These are phyloP conservation scores for Yarrowia phangngaensis DNA, from an alignment of 805 yeast species.

Conservation along the genomic window DNA sequence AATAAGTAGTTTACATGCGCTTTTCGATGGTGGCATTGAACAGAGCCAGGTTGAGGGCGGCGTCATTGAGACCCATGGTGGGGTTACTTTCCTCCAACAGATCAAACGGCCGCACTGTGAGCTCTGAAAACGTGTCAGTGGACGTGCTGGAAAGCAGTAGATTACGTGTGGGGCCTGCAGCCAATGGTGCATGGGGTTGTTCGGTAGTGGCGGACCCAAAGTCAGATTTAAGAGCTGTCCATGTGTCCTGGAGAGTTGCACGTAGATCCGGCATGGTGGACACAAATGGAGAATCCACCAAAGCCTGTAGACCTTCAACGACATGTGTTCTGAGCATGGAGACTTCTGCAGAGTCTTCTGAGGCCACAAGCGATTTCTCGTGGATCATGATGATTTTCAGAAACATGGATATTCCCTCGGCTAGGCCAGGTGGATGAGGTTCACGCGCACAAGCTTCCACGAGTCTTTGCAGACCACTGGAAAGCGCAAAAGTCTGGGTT, in stretches of 20 bases:
- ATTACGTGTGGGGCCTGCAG: constrained; percentile 24
- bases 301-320: constrained; percentile 6
- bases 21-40: constrained; percentile 52
- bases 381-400: constrained; percentile 35
- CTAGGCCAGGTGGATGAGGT: constrained; percentile 27
- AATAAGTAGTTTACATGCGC: constrained; percentile 36
- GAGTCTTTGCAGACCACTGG: constrained; percentile 29
- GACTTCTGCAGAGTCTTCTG: constrained; percentile 8
- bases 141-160: constrained; percentile 37
- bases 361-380: constrained; percentile 23
- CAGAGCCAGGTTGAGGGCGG: constrained; percentile 50
- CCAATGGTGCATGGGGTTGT: no score
- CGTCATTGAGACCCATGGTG: constrained; percentile 48
- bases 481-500: constrained; percentile 27
- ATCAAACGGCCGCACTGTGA: constrained; percentile 51
- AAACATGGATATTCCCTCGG: constrained; percentile 31
- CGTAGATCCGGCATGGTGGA: constrained; percentile 7
- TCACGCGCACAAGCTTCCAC: constrained; percentile 9
- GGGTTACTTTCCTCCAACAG: constrained; percentile 57
- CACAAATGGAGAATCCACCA: constrained; percentile 27
- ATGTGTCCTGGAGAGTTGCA: constrained; percentile 22
- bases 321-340: constrained; percentile 17
- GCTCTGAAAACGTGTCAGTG: constrained; percentile 39
- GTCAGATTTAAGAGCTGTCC: constrained; percentile 10
- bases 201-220: neutral